These are phyloP conservation scores for Ensete ventricosum DNA, from an alignment of 176 grass and related monocot species.

Conservation along the genomic window DNA sequence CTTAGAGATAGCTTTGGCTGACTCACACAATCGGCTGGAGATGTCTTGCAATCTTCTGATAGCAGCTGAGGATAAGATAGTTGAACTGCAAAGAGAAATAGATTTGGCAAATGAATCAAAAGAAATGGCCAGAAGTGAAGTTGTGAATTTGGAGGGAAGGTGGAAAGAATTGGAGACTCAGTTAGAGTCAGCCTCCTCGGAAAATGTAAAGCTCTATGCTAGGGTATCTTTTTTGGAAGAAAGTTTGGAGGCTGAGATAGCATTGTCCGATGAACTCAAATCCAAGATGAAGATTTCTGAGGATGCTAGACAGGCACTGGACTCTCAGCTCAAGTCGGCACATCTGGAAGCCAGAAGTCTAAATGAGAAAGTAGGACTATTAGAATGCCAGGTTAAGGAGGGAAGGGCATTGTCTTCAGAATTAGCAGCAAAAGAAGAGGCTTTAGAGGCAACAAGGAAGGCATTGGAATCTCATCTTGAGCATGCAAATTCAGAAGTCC, in stretches of 20 bases:
- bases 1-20: conserved; percentile 44
- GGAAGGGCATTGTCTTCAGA: conserved; percentile 42
- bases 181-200: not conserved
- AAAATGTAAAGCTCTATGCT: not conserved
- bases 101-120: conserved; percentile 52
- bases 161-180: conserved; percentile 29
- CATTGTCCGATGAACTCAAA: conserved; percentile 43
- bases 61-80: conserved; percentile 45
- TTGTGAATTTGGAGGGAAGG: conserved; percentile 33
- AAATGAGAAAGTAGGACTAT: conserved; percentile 28
- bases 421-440: conserved; percentile 34
- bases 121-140: conserved; percentile 28
- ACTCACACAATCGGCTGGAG: conserved; percentile 44
- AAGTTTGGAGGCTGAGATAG: conserved; percentile 40
- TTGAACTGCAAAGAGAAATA: conserved; percentile 50
- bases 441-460: conserved; percentile 29
- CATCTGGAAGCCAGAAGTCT: conserved; percentile 38
- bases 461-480: conserved; percentile 35
- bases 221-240: conserved; percentile 48
- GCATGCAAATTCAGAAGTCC: conserved; percentile 26
- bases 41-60: conserved; percentile 31
- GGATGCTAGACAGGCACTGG: conserved; percentile 36
- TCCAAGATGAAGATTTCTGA: conserved; percentile 37
- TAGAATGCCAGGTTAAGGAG: conserved; percentile 38
- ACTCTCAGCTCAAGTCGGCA: conserved; percentile 40